phyloP scores from a whole-genome alignment of 1,284 basidiomycete species.

The Cryptococcus sp. region DNA sequence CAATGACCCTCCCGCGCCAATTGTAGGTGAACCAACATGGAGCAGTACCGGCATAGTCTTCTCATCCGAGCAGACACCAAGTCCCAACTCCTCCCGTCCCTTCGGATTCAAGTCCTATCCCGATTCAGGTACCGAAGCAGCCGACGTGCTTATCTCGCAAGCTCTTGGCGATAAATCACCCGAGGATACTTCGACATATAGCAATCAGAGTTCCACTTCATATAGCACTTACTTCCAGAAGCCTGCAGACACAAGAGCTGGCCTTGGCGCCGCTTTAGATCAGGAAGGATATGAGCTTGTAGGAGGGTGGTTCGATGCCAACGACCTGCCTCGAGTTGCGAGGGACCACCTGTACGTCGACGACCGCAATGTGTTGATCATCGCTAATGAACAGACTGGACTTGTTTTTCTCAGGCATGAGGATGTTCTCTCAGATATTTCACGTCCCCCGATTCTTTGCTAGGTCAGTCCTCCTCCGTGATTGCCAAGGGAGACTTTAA shows the following conservation, averaged over 20 bases:
- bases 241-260: not conserved
- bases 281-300: conserved; percentile 15
- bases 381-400: conserved; percentile 23
- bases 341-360: conserved; percentile 36
- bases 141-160: not conserved
- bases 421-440: conserved; percentile 30
- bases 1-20: not conserved
- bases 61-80: no score
- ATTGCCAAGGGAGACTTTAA: not conserved
- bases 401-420: conserved; percentile 32
- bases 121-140: not conserved
- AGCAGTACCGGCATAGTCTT: no score
- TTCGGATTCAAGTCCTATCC: not conserved
- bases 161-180: not conserved
- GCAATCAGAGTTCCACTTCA: not conserved
- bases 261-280: not conserved
- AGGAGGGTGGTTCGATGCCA: conserved; percentile 40
- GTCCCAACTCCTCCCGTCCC: no score
- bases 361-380: not conserved
- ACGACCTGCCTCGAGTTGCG: conserved; percentile 36
- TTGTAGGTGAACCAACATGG: not conserved
- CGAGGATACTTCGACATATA: not conserved
- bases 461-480: conserved; percentile 15
- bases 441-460: conserved; percentile 40
- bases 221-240: not conserved